A percentile compares a stretch with the other conserved stretches of the same genome.
Evolutionary conservation across 2,329 filamentous ascomycete genomes (phyloP).

Genomic region (Zymoseptoria ardabiliae): DNA sequence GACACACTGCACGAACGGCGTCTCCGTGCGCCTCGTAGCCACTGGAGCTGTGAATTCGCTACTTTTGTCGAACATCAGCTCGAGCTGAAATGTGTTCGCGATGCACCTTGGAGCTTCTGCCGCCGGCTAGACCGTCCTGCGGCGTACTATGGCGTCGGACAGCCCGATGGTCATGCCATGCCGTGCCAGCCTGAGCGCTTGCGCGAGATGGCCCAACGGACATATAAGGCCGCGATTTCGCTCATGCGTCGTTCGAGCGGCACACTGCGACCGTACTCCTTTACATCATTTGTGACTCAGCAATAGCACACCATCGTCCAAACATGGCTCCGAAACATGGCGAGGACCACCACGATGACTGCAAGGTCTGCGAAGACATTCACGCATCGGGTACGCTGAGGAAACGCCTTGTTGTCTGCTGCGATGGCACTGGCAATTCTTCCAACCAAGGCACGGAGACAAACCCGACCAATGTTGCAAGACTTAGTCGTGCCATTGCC

Average conservation of each 20-base stretch:
- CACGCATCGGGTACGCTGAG: constrained; percentile 6
- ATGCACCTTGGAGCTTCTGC: background rate
- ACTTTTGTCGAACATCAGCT: background rate
- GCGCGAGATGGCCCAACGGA: background rate
- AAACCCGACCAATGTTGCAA: constrained; percentile 23
- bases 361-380: background rate
- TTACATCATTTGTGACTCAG: background rate
- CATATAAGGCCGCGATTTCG: background rate
- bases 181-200: background rate
- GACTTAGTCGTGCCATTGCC: constrained; percentile 21
- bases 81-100: background rate
- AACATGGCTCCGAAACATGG: background rate
- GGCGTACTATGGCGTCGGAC: background rate
- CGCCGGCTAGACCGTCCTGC: background rate
- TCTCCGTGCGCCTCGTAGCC: background rate
- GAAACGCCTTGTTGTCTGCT: constrained; percentile 21
- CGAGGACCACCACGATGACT: background rate
- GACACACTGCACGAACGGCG: background rate
- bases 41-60: background rate
- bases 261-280: background rate
- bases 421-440: constrained; percentile 20
- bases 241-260: background rate
- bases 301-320: background rate
- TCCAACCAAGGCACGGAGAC: constrained; percentile 16
- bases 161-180: background rate